phyloP scores from a whole-genome alignment of 78 protist genomes.

The Dictyostelium discoideum region dicty_2.7 NC_007091.3:22501-23000 shows the following conservation, averaged over 20 bases:
- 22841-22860: too few relatives aligned
- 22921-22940: constrained; percentile 58
- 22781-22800: not conserved
- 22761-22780: not conserved
- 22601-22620: too few relatives aligned
- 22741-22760: not conserved
- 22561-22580: not conserved
- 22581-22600: not conserved
- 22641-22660: not conserved
- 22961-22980: constrained; percentile 49
- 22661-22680: too few relatives aligned
- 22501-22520: not conserved
- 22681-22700: not conserved
- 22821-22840: not conserved
- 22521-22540: not conserved
- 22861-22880: not conserved
- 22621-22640: not conserved
- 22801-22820: not conserved
- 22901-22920: not conserved
- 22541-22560: not conserved
- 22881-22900: not conserved
- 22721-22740: not conserved
- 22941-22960: constrained; percentile 42
- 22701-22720: not conserved
- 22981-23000: constrained; percentile 44